These are phyloP conservation scores for Ramalina intermedia DNA, from an alignment of 495 filamentous ascomycete species.

Conservation along the genomic window DNA sequence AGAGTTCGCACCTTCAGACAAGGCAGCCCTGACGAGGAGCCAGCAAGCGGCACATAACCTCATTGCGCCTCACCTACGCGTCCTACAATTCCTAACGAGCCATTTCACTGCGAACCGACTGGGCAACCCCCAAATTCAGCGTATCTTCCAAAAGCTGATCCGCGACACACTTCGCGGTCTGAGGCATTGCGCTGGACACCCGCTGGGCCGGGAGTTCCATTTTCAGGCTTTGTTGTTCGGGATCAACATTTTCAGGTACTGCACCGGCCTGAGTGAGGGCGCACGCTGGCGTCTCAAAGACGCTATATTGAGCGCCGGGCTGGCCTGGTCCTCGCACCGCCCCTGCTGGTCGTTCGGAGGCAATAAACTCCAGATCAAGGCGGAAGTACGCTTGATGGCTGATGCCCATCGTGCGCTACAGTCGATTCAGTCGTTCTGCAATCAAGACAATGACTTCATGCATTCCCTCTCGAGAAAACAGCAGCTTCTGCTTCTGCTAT, in stretches of 20 bases:
- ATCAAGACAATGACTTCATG: conserved; percentile 35
- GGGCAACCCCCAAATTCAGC: conserved; percentile 63
- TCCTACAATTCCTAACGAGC: conserved; percentile 81
- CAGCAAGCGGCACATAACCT: conserved; percentile 66
- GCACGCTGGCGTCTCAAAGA: conserved; percentile 73
- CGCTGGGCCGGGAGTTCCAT: conserved; percentile 77
- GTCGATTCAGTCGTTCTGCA: conserved; percentile 39
- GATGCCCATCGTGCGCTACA: conserved; percentile 57
- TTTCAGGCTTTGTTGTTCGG: conserved; percentile 78
- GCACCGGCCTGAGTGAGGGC: conserved; percentile 41
- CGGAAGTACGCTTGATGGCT: conserved; percentile 67
- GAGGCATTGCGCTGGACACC: conserved; percentile 55
- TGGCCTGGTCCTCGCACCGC: conserved; percentile 74
- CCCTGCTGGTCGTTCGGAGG: conserved; percentile 92
- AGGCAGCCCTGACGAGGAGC: conserved; percentile 52
- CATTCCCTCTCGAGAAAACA: conserved; percentile 65
- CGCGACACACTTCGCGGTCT: conserved; percentile 59
- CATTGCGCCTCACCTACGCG: conserved; percentile 68
- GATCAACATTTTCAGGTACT: conserved; percentile 57
- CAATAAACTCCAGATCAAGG: conserved; percentile 82
- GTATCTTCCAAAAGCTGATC: conserved; percentile 65
- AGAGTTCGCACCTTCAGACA: conserved; percentile 86
- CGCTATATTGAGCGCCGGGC: conserved; percentile 63
- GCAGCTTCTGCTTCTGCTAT: conserved; percentile 56
- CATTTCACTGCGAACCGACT: conserved; percentile 86